Evolutionary conservation across 192 early-diverging fungal genomes (phyloP).

Genomic region (Backusella circina): DNA sequence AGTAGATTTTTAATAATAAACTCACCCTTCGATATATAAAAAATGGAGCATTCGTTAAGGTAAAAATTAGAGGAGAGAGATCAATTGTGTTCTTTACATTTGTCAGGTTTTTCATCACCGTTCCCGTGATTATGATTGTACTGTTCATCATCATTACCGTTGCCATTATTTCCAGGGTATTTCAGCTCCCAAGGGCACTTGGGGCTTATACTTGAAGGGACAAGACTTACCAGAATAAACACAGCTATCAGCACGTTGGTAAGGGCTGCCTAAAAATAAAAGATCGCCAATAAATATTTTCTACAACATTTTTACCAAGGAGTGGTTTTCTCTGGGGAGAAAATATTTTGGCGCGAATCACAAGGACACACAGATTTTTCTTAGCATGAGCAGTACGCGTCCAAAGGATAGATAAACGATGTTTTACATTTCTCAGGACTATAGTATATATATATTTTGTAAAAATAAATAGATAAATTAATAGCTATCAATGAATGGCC

Average conservation of each 20-base stretch:
- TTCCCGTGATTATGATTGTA: too few species aligned
- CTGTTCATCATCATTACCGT: neutral
- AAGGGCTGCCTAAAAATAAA: neutral
- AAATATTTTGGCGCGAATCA: neutral
- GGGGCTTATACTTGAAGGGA: neutral
- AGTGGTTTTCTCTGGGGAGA: neutral
- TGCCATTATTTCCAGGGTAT: neutral
- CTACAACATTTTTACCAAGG: neutral
- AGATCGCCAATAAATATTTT: neutral
- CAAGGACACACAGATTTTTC: neutral
- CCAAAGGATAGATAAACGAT: neutral
- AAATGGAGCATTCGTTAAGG: neutral
- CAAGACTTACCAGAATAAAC: neutral
- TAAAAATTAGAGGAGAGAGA: neutral
- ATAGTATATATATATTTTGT: neutral
- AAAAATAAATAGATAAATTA: too few species aligned
- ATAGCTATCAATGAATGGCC: neutral
- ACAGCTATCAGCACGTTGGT: neutral
- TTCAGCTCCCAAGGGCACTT: neutral
- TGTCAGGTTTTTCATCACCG: neutral
- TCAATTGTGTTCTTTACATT: neutral
- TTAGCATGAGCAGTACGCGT: neutral
- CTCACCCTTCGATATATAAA: neutral
- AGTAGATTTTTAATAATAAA: neutral
- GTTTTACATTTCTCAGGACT: neutral